Evolutionary conservation across 495 filamentous ascomycete genomes (phyloP).

Genomic region (Podospora fimiseda): DNA sequence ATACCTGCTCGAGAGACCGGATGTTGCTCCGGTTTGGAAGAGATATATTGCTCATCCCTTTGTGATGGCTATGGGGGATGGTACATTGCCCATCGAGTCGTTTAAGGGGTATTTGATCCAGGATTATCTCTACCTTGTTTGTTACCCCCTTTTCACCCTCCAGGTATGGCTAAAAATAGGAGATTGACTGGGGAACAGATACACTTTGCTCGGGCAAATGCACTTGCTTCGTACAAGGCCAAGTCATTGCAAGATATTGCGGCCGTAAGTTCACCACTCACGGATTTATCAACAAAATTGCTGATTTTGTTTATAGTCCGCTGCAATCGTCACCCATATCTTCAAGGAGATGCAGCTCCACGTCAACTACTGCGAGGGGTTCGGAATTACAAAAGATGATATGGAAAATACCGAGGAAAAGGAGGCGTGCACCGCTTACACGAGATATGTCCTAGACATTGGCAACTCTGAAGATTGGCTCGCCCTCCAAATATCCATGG

Average conservation of each 20-base stretch:
- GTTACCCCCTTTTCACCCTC: constrained; percentile 3
- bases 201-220: constrained; percentile 80
- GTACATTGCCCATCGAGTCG: constrained; percentile 59
- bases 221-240: constrained; percentile 76
- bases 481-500: constrained; percentile 72
- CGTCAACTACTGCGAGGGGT: constrained; percentile 68
- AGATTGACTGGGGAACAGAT: constrained; percentile 42
- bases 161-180: neutral
- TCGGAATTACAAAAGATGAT: constrained; percentile 69
- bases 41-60: constrained; percentile 74
- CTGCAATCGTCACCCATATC: constrained; percentile 66
- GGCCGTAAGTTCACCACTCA: constrained; percentile 48
- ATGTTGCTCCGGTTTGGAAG: constrained; percentile 65
- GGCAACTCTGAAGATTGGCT: constrained; percentile 82
- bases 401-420: constrained; percentile 69
- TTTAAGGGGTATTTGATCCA: constrained; percentile 86
- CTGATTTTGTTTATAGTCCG: constrained; percentile 43
- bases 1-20: constrained; percentile 68
- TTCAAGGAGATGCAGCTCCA: constrained; percentile 75
- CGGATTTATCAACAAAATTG: neutral
- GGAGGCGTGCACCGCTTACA: constrained; percentile 69
- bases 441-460: constrained; percentile 79
- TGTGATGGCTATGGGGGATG: constrained; percentile 66
- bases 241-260: constrained; percentile 66
- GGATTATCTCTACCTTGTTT: constrained; percentile 81